Evolutionary conservation across 768 basidiomycete genomes (phyloP).

Genomic region (Termitomyces heimii): DNA sequence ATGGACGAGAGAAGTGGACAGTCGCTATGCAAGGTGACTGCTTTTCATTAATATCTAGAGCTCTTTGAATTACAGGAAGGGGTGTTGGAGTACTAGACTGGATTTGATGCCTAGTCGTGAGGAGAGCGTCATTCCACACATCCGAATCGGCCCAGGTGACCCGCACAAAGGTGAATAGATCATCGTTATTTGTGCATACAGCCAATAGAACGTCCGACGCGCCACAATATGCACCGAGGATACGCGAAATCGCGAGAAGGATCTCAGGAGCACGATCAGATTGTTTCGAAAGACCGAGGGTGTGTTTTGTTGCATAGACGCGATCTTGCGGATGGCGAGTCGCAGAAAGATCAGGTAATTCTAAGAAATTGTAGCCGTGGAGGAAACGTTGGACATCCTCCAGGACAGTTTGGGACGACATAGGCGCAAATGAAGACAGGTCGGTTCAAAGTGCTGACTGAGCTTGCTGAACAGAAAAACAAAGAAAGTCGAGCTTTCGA

Average conservation of each 20-base stretch:
- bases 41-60: slow-evolving; percentile 18
- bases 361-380: slow-evolving; percentile 21
- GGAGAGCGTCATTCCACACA: slow-evolving; percentile 18
- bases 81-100: slow-evolving; percentile 5
- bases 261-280: slow-evolving; percentile 9
- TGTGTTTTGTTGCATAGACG: slow-evolving; percentile 3
- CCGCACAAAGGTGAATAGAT: slow-evolving; percentile 13
- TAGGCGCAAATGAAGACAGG: not conserved
- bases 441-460: not conserved
- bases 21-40: slow-evolving; percentile 24
- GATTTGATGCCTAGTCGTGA: not conserved
- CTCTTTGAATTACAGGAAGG: slow-evolving; percentile 11
- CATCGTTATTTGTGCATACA: slow-evolving; percentile 3
- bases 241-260: slow-evolving; percentile 19
- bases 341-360: slow-evolving; percentile 27
- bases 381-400: slow-evolving; percentile 9
- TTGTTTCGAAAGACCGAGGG: not conserved
- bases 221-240: slow-evolving; percentile 24
- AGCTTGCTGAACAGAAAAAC: not conserved
- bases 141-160: slow-evolving; percentile 19
- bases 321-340: slow-evolving; percentile 15
- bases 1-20: slow-evolving; percentile 12
- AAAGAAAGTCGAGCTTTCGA: slow-evolving; percentile 3
- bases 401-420: not conserved
- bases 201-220: slow-evolving; percentile 23